Conservation (phyloP, 768 basidiomycete species). For the Kwoniella dejecticola region DNA sequence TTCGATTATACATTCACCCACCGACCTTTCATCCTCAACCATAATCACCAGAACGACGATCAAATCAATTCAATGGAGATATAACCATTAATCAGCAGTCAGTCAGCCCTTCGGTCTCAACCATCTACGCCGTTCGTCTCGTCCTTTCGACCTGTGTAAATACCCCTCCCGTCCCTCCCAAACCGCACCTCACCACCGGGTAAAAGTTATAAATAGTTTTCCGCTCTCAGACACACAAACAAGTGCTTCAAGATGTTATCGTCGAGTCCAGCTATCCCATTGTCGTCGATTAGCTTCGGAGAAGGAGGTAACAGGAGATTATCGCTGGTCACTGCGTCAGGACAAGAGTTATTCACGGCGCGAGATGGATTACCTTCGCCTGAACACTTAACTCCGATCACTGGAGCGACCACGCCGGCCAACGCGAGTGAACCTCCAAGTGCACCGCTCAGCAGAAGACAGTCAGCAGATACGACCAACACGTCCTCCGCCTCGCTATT, state of each 20-base stretch:
- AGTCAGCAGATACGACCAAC: neutral
- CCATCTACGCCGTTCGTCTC: too few species aligned
- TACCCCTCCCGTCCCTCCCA: too few species aligned
- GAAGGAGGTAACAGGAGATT: slow-evolving; percentile 35
- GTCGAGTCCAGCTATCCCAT: slow-evolving; percentile 48
- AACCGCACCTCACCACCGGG: too few species aligned
- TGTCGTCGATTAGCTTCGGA: slow-evolving; percentile 44
- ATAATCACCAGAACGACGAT: too few species aligned
- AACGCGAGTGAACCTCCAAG: slow-evolving; percentile 22
- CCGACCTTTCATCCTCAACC: too few species aligned
- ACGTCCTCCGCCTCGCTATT: slow-evolving; percentile 3
- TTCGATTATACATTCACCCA: too few species aligned
- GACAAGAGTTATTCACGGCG: slow-evolving; percentile 42
- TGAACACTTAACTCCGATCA: slow-evolving; percentile 46
- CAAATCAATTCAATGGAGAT: too few species aligned
- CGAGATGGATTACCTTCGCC: slow-evolving; percentile 50
- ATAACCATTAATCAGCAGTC: too few species aligned
- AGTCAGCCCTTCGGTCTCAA: too few species aligned
- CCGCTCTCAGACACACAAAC: neutral
- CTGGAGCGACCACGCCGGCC: slow-evolving; percentile 21
- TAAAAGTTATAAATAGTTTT: slow-evolving; percentile 2
- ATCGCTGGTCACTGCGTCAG: slow-evolving; percentile 45
- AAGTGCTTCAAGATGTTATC: slow-evolving; percentile 41
- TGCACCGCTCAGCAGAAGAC: slow-evolving; percentile 17
- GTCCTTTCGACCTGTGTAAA: too few species aligned